phyloP scores from a whole-genome alignment of 148 eudicot species.

The Rhododendron vialii region DNA sequence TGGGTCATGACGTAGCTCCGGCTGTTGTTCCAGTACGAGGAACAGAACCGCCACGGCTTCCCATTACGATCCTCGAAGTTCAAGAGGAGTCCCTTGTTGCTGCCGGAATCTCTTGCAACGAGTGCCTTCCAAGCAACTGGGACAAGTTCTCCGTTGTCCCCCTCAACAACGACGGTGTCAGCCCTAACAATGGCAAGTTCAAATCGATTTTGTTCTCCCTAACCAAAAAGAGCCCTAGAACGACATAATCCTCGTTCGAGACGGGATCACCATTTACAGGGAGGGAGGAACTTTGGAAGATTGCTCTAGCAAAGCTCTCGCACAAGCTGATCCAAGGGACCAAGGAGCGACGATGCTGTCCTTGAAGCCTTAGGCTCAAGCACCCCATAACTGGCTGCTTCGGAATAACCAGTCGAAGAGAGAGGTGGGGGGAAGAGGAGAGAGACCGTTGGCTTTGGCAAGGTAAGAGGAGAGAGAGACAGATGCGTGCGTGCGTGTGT shows the following conservation, averaged over 20 bases:
- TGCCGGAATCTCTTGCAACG: conserved; percentile 58
- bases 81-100: conserved; percentile 51
- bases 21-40: conserved; percentile 86
- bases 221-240: conserved; percentile 48
- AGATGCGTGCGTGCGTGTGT: too few species aligned
- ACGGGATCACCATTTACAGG: not conserved
- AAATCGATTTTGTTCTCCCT: conserved; percentile 50
- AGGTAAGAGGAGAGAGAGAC: too few species aligned
- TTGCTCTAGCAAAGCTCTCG: conserved; percentile 58
- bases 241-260: not conserved
- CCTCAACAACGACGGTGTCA: conserved; percentile 25
- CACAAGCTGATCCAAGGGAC: conserved; percentile 60
- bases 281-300: conserved; percentile 49
- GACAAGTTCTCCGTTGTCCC: conserved; percentile 46
- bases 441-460: too few species aligned
- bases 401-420: too few species aligned
- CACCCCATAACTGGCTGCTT: conserved; percentile 41
- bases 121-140: conserved; percentile 69
- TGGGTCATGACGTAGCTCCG: conserved; percentile 87
- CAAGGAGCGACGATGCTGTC: conserved; percentile 63
- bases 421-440: too few species aligned
- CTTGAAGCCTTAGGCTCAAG: conserved; percentile 62
- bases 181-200: conserved; percentile 54
- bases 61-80: conserved; percentile 71
- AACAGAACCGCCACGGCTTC: conserved; percentile 71